Evolutionary conservation across 352 stramenopile genomes (phyloP).

Genomic region (Aphanomyces euteiches): DNA sequence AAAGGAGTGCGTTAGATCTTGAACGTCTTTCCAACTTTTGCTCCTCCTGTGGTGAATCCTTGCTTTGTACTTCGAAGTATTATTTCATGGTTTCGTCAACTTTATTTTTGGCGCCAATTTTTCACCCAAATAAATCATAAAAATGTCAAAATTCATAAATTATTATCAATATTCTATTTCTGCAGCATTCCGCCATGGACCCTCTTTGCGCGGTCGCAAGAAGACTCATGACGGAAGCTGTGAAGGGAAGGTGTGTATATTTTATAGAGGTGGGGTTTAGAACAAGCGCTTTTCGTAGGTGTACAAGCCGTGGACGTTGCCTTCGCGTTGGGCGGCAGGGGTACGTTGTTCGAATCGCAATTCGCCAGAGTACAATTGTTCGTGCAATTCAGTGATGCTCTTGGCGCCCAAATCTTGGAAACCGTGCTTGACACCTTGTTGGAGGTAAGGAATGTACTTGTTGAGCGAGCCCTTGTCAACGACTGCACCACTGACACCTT

Average conservation of each 20-base stretch:
- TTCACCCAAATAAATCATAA: too few relatives aligned
- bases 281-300: conserved; percentile 94
- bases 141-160: too few relatives aligned
- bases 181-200: too few relatives aligned
- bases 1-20: too few relatives aligned
- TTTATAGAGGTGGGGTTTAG: conserved; percentile 28
- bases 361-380: conserved; percentile 68
- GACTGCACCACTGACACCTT: conserved; percentile 98
- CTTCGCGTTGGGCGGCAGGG: conserved; percentile 98
- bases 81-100: too few relatives aligned
- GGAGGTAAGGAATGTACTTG: conserved; percentile 99
- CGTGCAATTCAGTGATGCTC: conserved; percentile 87
- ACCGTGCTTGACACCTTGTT: conserved; percentile 97
- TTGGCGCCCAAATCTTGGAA: conserved; percentile 96
- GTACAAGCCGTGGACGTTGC: conserved; percentile 98
- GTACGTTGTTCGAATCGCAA: conserved; percentile 97
- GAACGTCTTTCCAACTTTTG: too few relatives aligned
- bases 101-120: too few relatives aligned
- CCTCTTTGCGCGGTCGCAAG: too few relatives aligned
- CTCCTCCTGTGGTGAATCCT: too few relatives aligned
- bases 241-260: background rate
- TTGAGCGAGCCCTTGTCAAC: conserved; percentile 99
- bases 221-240: background rate
- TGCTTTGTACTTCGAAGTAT: too few relatives aligned
- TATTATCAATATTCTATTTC: too few relatives aligned